phyloP scores from a whole-genome alignment of 2,329 filamentous ascomycete species.

The Pestalotiopsis sp. region DNA sequence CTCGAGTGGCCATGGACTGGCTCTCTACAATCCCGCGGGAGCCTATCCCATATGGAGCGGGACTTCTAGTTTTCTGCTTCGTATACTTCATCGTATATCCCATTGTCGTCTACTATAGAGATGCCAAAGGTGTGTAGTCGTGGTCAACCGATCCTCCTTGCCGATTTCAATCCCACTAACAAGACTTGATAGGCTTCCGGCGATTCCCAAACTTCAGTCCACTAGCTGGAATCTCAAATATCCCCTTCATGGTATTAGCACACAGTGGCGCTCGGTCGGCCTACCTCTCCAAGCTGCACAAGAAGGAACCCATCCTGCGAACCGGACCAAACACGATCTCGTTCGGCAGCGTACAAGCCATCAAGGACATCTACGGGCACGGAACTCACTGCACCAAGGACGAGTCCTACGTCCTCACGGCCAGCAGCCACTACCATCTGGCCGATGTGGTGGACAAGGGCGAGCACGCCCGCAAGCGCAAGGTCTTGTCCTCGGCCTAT shows the following conservation, averaged over 20 bases:
- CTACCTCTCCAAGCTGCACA: slow-evolving; percentile 44
- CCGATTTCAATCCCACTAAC: neutral
- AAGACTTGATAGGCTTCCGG: slow-evolving; percentile 35
- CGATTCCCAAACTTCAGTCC: slow-evolving; percentile 45
- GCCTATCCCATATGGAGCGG: slow-evolving; percentile 14
- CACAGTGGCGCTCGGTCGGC: slow-evolving; percentile 43
- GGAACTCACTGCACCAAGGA: slow-evolving; percentile 53
- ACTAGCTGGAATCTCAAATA: slow-evolving; percentile 44
- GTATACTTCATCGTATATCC: slow-evolving; percentile 41
- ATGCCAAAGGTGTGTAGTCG: slow-evolving; percentile 37
- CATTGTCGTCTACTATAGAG: slow-evolving; percentile 42
- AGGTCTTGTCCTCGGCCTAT: slow-evolving; percentile 51
- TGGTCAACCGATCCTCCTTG: too few relatives aligned
- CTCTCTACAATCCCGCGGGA: neutral
- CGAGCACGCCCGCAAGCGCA: slow-evolving; percentile 53
- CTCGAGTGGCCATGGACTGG: neutral
- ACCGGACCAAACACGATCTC: slow-evolving; percentile 47
- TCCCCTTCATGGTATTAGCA: slow-evolving; percentile 49
- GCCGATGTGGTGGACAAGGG: slow-evolving; percentile 53
- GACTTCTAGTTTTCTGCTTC: slow-evolving; percentile 16
- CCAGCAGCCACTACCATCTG: slow-evolving; percentile 52
- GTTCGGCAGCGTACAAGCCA: slow-evolving; percentile 40
- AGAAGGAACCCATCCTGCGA: slow-evolving; percentile 44
- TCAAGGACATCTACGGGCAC: slow-evolving; percentile 54
- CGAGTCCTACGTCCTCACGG: slow-evolving; percentile 42